Base-by-base conservation (phyloP, 2,329 filamentous ascomycete genomes). In the Corniculantispora saksenae region DNA sequence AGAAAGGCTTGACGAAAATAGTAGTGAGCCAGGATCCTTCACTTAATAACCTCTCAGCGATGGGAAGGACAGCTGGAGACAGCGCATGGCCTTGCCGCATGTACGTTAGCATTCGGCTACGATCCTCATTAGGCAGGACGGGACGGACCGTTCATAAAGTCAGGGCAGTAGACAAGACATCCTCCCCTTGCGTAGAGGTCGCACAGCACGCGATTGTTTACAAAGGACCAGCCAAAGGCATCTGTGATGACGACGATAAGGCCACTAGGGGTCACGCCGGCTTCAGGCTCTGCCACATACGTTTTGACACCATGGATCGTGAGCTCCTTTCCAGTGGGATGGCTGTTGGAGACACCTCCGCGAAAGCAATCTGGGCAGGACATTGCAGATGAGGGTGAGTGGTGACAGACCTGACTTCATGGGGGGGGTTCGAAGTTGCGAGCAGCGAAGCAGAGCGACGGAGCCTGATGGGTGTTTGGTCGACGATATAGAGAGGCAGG, bases 211-310 rank as follows among this genome's bases (percentile, higher is more conserved):
- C 82, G 78, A 60, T 79, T 80, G 72, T 87, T 87, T 25, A 80
- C 73, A 67, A 87, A 82, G 2, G 79, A 76, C 80, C 83, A 84
- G 19, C 85, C 85, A 68, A 87, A 86, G 0, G 81, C 81, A 70
- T 87, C 85, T 0, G 84, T 79, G 38, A 88, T 77, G 58, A 86
- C 77, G 50, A 87, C 81, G 12, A 87, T 73, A 65, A 85, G 80
- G 13, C 78, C 84, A 45, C 80, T n/a, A n/a, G 80, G n/a, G 76
- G 50, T 0, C 64, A 9, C 12, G 51, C n/a, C 60, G 1, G 77
- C 74, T n/a, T 70, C 63, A 0, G 72, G 32, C 0, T 73, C 77
- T 9, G 79, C 74, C 19, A 85, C 74, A 66, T 87, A 87, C 1
- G 80, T 77, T 43, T 81, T 72, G 4, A 85, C 75, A 27, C 80